phyloP scores from a whole-genome alignment of 2,329 filamentous ascomycete genomes.

The Aspergillus texensis region DNA sequence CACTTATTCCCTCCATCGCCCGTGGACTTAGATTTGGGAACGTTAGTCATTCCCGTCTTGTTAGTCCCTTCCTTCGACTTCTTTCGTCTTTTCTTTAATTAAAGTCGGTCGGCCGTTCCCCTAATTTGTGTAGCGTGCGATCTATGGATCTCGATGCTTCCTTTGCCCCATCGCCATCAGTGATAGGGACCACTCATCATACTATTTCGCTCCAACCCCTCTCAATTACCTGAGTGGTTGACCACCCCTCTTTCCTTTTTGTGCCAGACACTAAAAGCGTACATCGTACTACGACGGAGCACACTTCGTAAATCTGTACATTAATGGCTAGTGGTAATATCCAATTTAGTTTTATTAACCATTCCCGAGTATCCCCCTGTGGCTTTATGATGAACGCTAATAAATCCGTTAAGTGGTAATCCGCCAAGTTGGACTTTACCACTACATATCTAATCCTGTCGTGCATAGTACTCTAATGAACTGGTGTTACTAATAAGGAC shows the following conservation, averaged over 20 bases:
- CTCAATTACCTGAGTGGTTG: not conserved
- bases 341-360: not conserved
- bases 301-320: not conserved
- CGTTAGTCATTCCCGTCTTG: conserved; percentile 8
- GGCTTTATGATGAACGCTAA: not conserved
- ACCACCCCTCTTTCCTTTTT: conserved; percentile 5
- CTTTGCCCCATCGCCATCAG: conserved; percentile 9
- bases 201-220: conserved; percentile 9
- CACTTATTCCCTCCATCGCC: not conserved
- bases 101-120: conserved; percentile 18
- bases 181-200: conserved; percentile 12
- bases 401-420: not conserved
- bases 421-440: conserved; percentile 1
- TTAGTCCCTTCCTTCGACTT: conserved; percentile 8
- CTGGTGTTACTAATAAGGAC: not conserved
- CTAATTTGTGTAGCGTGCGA: conserved; percentile 24
- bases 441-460: not conserved
- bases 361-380: not conserved
- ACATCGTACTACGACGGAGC: not conserved
- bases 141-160: conserved; percentile 24
- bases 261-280: not conserved
- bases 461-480: not conserved
- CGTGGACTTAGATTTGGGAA: conserved; percentile 12
- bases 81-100: conserved; percentile 10
- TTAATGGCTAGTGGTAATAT: not conserved